Evolutionary conservation across 192 early-diverging fungal species (phyloP), one percentile per base, ranked within the genome.

Genomic region (Umbelopsis ramanniana): DNA sequence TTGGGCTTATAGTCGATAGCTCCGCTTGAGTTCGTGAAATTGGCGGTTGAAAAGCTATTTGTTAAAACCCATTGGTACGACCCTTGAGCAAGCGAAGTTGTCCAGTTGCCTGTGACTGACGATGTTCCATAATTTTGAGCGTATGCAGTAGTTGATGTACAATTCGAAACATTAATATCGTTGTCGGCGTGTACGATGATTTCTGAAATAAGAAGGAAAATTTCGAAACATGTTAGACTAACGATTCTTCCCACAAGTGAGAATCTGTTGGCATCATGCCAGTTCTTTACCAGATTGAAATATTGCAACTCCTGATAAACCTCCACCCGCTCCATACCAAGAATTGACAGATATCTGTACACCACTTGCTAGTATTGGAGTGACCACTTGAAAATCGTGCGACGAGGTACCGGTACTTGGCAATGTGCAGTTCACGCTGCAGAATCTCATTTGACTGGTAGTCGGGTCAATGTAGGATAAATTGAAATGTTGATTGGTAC

Each of bases 391-490:
- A 53, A 84, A 88, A 46, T 83, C 82, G 53, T 84, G 79, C 52
- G 71, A 80, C 2, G 66, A 14, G 33, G 53, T 53, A 68, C 69
- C 14, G 78, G 45, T 43, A 81, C 76, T 55, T 55, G 78, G 45
- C 67, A 86, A 50, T 66, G 67, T 70, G 53, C 80, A 82, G 19
- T 66, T 40, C 24, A 48, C 46, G 6, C 79, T 83, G 60, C 83
- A 83, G 60, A 73, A 77, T 70, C 73, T 76, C 12, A 80, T 69
- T 11, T 69, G 37, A 15, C 78, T 76, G 5, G 89, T 85, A 23
- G 63, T 48, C 12, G 85, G 87, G 52, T 93, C 90, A 29, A 90
- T 67, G 50, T 91, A 92, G 12, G 86, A 83, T 37, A 93, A 82
- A 67, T 83, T 79, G 52, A 91, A 72, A 23, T 78, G 75, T 73